These are phyloP conservation scores for Selenicereus undatus DNA, from an alignment of 148 eudicot genomes.

Conservation along the genomic window DNA sequence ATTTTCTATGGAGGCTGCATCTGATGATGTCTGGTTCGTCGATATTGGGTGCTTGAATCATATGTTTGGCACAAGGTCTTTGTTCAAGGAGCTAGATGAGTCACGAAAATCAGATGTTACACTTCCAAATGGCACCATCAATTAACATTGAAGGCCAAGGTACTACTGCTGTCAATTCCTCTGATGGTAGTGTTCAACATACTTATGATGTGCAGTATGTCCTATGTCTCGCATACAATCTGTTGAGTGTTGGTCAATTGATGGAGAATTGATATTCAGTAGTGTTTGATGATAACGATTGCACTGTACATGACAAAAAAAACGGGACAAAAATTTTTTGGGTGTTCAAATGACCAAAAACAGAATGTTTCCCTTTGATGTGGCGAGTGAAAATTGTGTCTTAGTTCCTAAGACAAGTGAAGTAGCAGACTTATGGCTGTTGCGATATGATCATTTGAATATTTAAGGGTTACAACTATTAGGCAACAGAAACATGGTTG, in stretches of 20 bases:
- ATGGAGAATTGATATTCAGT: background rate
- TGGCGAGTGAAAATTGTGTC: background rate
- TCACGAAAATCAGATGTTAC: background rate
- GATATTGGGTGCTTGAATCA: background rate
- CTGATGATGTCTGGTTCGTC: too few relatives aligned
- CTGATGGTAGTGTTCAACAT: background rate
- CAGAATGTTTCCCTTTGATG: background rate
- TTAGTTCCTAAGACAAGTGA: too few relatives aligned
- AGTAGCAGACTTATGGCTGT: constrained; percentile 4
- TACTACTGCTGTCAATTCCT: background rate
- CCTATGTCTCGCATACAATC: background rate
- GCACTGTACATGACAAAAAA: background rate
- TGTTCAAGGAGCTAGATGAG: background rate
- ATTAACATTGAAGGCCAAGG: background rate
- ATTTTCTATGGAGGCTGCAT: too few relatives aligned
- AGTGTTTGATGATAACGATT: background rate
- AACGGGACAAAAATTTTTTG: background rate
- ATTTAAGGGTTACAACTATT: constrained; percentile 4
- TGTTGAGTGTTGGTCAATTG: background rate
- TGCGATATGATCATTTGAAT: constrained; percentile 16
- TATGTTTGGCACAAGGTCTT: too few relatives aligned
- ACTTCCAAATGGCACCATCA: background rate
- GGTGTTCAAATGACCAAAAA: background rate
- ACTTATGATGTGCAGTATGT: background rate
- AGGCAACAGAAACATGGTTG: background rate